Base-by-base conservation (phyloP, 2,329 filamentous ascomycete species). In the Cyanodermella asteris region DNA sequence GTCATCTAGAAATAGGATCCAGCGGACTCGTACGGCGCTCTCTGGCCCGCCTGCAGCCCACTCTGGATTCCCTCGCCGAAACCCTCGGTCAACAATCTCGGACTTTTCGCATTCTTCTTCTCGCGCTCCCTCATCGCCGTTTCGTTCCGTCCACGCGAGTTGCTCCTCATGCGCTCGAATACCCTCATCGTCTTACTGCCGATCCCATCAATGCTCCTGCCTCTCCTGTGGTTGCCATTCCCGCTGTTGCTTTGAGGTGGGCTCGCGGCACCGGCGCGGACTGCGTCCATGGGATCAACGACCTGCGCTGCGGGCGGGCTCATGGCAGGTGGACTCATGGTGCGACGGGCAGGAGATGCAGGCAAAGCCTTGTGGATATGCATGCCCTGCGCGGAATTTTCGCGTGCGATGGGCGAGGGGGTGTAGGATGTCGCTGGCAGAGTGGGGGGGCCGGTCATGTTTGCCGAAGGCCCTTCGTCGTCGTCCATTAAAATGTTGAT, bases 121-220 rank as follows among this genome's bases (percentile, higher is more conserved):
- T n/a, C n/a, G n/a, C n/a, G n/a, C n/a, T n/a, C n/a, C n/a, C n/a
- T n/a, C n/a, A n/a, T n/a, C n/a, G n/a, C n/a, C n/a, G n/a, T n/a
- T n/a, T n/a, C n/a, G 24, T 32, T 49, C 14, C 60, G 50, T 20
- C 55, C 58, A 27, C 64, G 57, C 33, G 56, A 62, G 25, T 51
- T 61, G 39, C 56, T 65, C 19, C 64, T 54, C 54, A 68, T 64
- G 13, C 63, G 55, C n/a, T 61, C 61, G 3, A 61, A 58, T 12
- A 69, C 50, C 28, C 55, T 62, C 15, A 56, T 49, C 27, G 63
- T 45, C 31, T 60, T 61, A 26, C 47, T 51, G 7, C 60, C 56
- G 18, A 70, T 53, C 29, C 55, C 61, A 35, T 61, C 64, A 17
- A 60, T 56, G 37, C 61, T 67, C 27, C 56, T 51, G 12, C 58